A percentile compares a stretch with the other conserved stretches of the same genome.
Evolutionary conservation across 148 eudicot genomes (phyloP).

Genomic region (Arbutus unedo): DNA sequence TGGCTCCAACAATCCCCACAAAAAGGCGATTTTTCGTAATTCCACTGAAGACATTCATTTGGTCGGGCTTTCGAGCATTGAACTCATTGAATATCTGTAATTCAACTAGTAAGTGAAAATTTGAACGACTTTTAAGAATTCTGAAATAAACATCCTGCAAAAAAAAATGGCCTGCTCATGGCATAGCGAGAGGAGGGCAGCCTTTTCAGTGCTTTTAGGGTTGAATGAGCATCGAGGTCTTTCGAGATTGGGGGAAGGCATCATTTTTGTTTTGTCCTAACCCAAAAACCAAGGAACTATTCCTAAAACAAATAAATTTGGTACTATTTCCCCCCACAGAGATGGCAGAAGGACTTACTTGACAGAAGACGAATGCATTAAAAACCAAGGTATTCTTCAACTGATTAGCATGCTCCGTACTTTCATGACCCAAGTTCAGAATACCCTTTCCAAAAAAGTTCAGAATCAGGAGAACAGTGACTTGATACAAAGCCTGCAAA

Average conservation of each 20-base stretch:
- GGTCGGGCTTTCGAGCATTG: constrained; percentile 86
- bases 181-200: not conserved
- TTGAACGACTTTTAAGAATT: not conserved
- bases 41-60: constrained; percentile 68
- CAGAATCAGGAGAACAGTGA: constrained; percentile 64
- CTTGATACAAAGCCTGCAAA: constrained; percentile 83
- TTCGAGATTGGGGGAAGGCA: no score
- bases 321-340: not conserved
- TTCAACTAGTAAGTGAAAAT: not conserved
- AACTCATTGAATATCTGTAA: constrained; percentile 84
- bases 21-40: constrained; percentile 61
- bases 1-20: constrained; percentile 65
- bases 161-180: not conserved
- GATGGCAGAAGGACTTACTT: constrained; percentile 45
- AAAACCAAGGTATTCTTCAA: constrained; percentile 78
- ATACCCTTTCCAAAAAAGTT: constrained; percentile 55
- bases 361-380: constrained; percentile 84
- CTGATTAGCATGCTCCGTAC: constrained; percentile 46
- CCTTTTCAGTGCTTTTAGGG: no score
- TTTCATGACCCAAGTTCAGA: constrained; percentile 41
- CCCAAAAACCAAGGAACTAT: not conserved
- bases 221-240: no score
- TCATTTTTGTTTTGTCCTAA: not conserved
- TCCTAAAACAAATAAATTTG: not conserved
- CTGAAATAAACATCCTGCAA: not conserved